Evolutionary conservation across 176 grass and related monocot species (phyloP).

Genomic region (Neostapfia colusana): DNA sequence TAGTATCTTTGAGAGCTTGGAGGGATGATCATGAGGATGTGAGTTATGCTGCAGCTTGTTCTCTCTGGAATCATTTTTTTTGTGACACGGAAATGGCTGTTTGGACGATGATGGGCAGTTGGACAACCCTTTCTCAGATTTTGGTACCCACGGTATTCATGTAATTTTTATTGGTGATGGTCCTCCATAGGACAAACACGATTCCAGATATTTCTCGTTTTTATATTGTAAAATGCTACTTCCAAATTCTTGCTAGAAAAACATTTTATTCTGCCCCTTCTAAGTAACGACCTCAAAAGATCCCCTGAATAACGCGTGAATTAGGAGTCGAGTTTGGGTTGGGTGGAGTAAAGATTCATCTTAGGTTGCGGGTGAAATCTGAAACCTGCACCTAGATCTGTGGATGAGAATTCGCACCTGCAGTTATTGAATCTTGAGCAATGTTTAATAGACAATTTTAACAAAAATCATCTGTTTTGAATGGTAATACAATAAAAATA

Average conservation of each 20-base stretch:
- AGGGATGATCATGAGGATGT: too few relatives aligned
- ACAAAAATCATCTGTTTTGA: too few relatives aligned
- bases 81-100: not conserved
- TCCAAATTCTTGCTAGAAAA: not conserved
- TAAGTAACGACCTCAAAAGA: not conserved
- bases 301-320: not conserved
- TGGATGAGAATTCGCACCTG: too few relatives aligned
- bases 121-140: slow-evolving; percentile 21
- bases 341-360: too few relatives aligned
- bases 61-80: not conserved
- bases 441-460: too few relatives aligned
- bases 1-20: not conserved
- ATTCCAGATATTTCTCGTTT: slow-evolving; percentile 20
- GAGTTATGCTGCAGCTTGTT: slow-evolving; percentile 25
- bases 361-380: too few relatives aligned
- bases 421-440: too few relatives aligned
- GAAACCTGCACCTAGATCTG: too few relatives aligned
- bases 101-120: not conserved
- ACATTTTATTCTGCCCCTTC: not conserved
- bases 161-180: slow-evolving; percentile 22
- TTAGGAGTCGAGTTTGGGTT: too few relatives aligned
- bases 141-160: slow-evolving; percentile 7
- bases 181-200: not conserved
- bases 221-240: not conserved
- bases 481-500: too few relatives aligned